Evolutionary conservation across 495 filamentous ascomycete genomes (phyloP).

Genomic region (Neurospora tetrasperma): DNA sequence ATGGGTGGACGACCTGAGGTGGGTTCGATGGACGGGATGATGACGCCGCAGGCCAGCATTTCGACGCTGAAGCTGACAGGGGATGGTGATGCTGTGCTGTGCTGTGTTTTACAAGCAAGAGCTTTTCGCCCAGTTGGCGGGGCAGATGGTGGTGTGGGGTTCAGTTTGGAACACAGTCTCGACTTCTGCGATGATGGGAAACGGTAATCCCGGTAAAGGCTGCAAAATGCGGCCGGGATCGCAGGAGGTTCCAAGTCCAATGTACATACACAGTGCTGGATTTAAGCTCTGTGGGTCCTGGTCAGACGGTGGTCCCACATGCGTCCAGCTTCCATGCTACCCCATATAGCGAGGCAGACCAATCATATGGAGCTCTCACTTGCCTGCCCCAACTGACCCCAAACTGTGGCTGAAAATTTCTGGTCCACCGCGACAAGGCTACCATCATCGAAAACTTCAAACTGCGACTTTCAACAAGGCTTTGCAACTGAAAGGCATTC

Average conservation of each 20-base stretch:
- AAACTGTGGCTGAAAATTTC: conserved; percentile 19
- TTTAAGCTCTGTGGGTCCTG: neutral
- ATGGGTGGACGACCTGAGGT: neutral
- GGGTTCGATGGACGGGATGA: neutral
- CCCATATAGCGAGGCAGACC: neutral
- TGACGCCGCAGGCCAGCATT: neutral
- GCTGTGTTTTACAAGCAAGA: neutral
- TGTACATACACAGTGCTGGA: neutral
- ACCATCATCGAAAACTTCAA: conserved; percentile 15
- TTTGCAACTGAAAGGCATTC: neutral
- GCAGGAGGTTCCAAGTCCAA: neutral
- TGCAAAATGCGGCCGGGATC: neutral
- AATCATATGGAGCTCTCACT: neutral
- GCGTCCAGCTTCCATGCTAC: neutral
- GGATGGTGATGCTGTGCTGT: neutral
- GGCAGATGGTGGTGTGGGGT: neutral
- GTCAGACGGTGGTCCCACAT: neutral
- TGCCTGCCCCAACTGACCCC: conserved; percentile 2
- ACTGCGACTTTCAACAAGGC: neutral
- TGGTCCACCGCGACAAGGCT: conserved; percentile 11
- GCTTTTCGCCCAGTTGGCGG: neutral
- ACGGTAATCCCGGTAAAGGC: neutral
- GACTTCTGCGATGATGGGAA: neutral
- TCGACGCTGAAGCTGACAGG: neutral
- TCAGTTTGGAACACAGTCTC: neutral